Base-by-base conservation (phyloP, 23 red algal species). In the Pyropia haitanensis region DNA sequence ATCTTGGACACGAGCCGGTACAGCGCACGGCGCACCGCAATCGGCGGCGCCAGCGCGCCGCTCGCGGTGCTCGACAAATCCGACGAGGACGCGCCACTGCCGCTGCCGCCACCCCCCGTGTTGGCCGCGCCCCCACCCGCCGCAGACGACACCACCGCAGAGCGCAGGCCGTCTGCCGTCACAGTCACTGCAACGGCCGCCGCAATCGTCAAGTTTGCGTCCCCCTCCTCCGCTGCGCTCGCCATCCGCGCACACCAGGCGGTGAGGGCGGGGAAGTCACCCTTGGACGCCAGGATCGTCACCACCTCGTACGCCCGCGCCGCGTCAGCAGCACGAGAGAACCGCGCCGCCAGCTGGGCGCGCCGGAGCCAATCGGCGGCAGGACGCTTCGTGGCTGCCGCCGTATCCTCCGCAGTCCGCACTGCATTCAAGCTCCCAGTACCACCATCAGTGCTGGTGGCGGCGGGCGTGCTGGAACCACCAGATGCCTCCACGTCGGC, bases 311-410 rank as follows among this genome's bases (percentile, higher is more conserved):
- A 88, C 12, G 90, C 90, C 16, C 68, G 31, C 58, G 82, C 79
- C 27, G 90, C 90, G 49, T 82, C 77, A 21, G 76, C 84, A 7
- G 31, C 33, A 46, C 75, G 73, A 6, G 64, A 60, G 23, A 95
- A 62, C 7, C 90, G 73, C 52, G 64, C 31, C 1, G 81, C 90
- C 50, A 95, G 71, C 63, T 95, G 75, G 2, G 81, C 90, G 22
- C 90, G 78, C 52, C 90, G 62, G 58, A 87, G 61, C 90, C 90
- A 95, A 82, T 95, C 90, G 5, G 67, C 90, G 15, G 82, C 44
- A 6, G 90, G 80, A 18, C 90, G 83, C 46, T 61, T 64, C 14
- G 90, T 88, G n/a, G 66, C 64, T 24, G 57, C 72, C 21, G 76
- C 87, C 6, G 80, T 72, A 53, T 81, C 72, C 46, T 91, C 87